Base-by-base conservation (phyloP, 768 basidiomycete genomes). In the Lactarius trivialis region DNA sequence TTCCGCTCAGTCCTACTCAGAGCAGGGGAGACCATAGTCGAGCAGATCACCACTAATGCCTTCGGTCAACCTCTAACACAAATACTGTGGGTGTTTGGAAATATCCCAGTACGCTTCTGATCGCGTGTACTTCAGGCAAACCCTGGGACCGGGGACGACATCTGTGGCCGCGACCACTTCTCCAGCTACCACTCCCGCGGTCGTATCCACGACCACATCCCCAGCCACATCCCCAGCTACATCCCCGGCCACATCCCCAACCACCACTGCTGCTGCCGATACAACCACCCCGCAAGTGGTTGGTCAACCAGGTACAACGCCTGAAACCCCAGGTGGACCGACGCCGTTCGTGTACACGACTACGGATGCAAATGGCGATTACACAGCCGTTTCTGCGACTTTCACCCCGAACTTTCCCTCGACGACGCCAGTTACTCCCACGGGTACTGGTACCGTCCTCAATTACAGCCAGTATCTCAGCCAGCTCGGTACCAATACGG, bases 1-100 rank as follows among this genome's bases (percentile, higher is more conserved):
- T 41, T 32, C 32, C 63, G 24, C 32, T 60, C 24, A 48, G 65
- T 64, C 61, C 21, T 49, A 7, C 28, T 21, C 61, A 80, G 79
- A 7, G 72, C 73, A 43, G 86, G 87, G 7, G 69, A 75, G 36
- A 78, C 84, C 0, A 74, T 89, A 50, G 76, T 85, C 32, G 77
- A 82, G 59, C 72, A 80, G 50, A 57, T 81, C 61, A 77, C 80
- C 19, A 65, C 72, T 34, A 77, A 82, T 65, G 65, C 70, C 2
- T 65, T 73, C 14, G 82, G 79, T 30, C 15, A 74, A 14, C 71
- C 76, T 7, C 68, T 73, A 1, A 86, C 85, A 8, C 62, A 69
- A 26, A 71, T 73, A 7, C 36, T 85, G 83, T 85, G 59, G 26
- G 78, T 68, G 3, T 6, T 26, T 24, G 12, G 14, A 17, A 4